A percentile compares a stretch with the other conserved stretches of the same genome.
These are phyloP conservation scores for Ambrosia hybrid DNA, from an alignment of 140 eudicot species.

Conservation along the genomic window DNA sequence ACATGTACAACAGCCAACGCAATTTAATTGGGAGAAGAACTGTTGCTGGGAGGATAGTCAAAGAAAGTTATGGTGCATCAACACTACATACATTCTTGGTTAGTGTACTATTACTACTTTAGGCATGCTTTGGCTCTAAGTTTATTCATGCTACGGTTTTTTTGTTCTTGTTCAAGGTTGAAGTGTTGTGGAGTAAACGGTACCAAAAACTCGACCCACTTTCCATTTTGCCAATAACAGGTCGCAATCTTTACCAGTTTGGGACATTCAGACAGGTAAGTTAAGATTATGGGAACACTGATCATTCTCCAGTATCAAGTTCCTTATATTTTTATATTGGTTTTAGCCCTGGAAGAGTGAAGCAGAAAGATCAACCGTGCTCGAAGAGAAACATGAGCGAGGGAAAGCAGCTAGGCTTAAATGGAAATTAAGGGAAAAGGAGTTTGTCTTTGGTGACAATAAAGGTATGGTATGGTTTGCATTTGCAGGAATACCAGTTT, in stretches of 20 bases:
- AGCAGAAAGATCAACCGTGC: slow-evolving; percentile 61
- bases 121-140: neutral
- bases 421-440: slow-evolving; percentile 46
- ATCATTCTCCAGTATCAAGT: neutral
- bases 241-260: slow-evolving; percentile 74
- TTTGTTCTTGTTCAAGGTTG: slow-evolving; percentile 49
- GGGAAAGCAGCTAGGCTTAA: slow-evolving; percentile 67
- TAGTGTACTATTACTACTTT: slow-evolving; percentile 13
- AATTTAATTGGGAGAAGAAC: slow-evolving; percentile 56
- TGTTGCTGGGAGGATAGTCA: slow-evolving; percentile 69
- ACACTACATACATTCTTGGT: slow-evolving; percentile 90
- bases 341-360: slow-evolving; percentile 73
- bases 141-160: neutral
- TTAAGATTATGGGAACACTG: neutral
- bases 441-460: slow-evolving; percentile 15
- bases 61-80: slow-evolving; percentile 90
- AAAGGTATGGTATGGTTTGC: slow-evolving; percentile 39
- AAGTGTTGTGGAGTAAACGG: slow-evolving; percentile 82
- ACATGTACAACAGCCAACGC: slow-evolving; percentile 54
- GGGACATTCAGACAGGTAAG: slow-evolving; percentile 81
- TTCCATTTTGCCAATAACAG: slow-evolving; percentile 75
- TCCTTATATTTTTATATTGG: neutral
- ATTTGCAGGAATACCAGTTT: neutral
- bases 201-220: slow-evolving; percentile 50
- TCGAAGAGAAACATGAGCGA: slow-evolving; percentile 72